These are phyloP conservation scores for Coffea eugenioides DNA, from an alignment of 257 asterid species.

Conservation along the genomic window DNA sequence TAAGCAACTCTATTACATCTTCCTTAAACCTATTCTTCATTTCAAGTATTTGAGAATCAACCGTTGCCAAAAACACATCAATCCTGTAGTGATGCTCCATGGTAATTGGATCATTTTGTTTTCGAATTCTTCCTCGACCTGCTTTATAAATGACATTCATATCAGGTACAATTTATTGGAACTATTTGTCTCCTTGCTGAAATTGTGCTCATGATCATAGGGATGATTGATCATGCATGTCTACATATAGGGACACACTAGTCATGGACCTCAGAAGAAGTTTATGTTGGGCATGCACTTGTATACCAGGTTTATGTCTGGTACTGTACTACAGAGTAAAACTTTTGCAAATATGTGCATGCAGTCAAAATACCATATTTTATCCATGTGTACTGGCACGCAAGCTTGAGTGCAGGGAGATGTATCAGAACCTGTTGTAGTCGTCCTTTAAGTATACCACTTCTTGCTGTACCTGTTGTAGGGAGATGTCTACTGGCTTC, in stretches of 20 bases:
- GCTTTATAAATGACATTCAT: no score
- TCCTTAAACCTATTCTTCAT: no score
- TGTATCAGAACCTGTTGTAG: background rate
- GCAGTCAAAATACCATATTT: background rate
- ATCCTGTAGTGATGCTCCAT: no score
- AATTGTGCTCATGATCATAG: background rate
- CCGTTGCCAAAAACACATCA: no score
- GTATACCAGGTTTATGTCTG: background rate
- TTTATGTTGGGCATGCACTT: background rate
- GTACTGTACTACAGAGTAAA: background rate
- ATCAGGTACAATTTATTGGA: no score
- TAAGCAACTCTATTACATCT: no score
- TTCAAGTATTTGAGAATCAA: no score
- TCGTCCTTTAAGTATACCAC: background rate
- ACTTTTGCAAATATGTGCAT: background rate
- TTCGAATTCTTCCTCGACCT: no score
- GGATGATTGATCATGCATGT: background rate
- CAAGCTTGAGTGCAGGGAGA: background rate
- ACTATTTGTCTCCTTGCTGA: background rate
- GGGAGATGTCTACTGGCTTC: background rate
- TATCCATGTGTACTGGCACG: background rate
- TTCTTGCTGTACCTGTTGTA: background rate
- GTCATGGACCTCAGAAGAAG: background rate
- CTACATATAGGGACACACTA: background rate
- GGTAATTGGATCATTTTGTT: no score